Base-by-base conservation (phyloP, 495 filamentous ascomycete species). In the Daldinia loculata region DNA sequence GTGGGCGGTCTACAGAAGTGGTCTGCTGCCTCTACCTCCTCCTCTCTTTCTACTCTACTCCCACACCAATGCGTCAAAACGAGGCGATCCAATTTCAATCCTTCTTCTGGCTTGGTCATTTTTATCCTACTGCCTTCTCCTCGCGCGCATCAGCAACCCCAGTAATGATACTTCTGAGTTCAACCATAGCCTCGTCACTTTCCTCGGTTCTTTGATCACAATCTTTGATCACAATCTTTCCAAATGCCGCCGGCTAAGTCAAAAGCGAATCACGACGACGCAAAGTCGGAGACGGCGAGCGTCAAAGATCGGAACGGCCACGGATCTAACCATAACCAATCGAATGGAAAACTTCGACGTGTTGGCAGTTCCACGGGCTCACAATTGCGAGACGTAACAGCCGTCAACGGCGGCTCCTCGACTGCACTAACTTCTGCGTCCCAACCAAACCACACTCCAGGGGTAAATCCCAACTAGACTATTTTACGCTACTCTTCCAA, bases 311-410 rank as follows among this genome's bases (percentile, higher is more conserved):
- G 82, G 67, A 83, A 82, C 56, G 79, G 80, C 43, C 74, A 76
- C 34, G 68, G 71, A 56, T 65, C 75, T 12, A 70, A 76, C 27
- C 61, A 67, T 34, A 79, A 80, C 19, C 79, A 80, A 34, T 69
- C 77, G 38, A 82, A 82, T 67, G 80, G 80, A 58, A 85, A 85
- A 74, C 71, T 81, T 67, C 80, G 82, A 36, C 76, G 83, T 22
- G 80, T 81, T 8, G 82, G 76, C n/a, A 84, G 80, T 77, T 80
- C 75, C n/a, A 74, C 76, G 7, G 82, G 82, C 36, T 78, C 82
- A 17, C 80, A 81, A 17, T 74, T 82, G 27, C 77, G 80, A 68
- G 82, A 84, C 30, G 79, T 77, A 34, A 75, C 79, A 36, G 75
- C 75, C 58, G 78, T 75, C 34, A 75, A 74, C 41, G 75, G 73